Percentiles rank a stretch among this genome's conserved stretches.
These are phyloP conservation scores for Bipolaris sorokiniana DNA, from an alignment of 2,329 filamentous ascomycete genomes.

Conservation along the genomic window DNA sequence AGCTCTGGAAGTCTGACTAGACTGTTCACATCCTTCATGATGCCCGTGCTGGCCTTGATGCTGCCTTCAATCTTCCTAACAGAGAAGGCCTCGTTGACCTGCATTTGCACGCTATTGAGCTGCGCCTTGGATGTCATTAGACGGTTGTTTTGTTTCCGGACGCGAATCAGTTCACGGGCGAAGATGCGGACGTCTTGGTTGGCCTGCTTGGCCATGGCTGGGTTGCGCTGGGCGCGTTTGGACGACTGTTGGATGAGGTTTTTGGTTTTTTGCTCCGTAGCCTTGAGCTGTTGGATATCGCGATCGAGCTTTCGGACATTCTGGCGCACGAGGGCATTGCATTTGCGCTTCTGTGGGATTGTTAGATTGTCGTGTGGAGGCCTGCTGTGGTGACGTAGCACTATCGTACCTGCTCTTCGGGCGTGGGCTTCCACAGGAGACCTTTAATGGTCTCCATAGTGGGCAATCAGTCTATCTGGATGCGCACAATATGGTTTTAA, in stretches of 20 bases:
- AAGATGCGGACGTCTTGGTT: constrained; percentile 84
- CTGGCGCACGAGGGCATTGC: constrained; percentile 84
- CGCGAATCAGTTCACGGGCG: constrained; percentile 82
- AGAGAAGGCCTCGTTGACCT: constrained; percentile 95
- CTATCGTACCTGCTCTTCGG: constrained; percentile 79
- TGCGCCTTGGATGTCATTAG: constrained; percentile 89
- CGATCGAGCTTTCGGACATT: constrained; percentile 95
- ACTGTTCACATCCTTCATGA: constrained; percentile 96
- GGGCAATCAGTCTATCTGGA: constrained; percentile 4
- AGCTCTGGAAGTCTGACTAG: constrained; percentile 85
- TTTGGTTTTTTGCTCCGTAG: constrained; percentile 75
- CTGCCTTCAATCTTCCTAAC: constrained; percentile 95
- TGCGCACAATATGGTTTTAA: background rate
- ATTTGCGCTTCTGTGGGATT: constrained; percentile 80
- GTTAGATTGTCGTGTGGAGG: constrained; percentile 19
- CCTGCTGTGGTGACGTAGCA: background rate
- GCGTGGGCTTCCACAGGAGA: constrained; percentile 90
- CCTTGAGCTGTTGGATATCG: constrained; percentile 80
- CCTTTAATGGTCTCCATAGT: constrained; percentile 85
- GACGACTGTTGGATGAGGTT: constrained; percentile 83
- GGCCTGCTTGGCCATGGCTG: constrained; percentile 78
- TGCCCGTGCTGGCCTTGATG: constrained; percentile 82
- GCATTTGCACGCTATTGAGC: constrained; percentile 91
- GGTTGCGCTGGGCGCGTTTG: constrained; percentile 79
- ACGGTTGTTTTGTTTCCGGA: constrained; percentile 75